phyloP scores from a whole-genome alignment of 805 yeast genomes.

The Saccharomycopsis capsularis region DNA sequence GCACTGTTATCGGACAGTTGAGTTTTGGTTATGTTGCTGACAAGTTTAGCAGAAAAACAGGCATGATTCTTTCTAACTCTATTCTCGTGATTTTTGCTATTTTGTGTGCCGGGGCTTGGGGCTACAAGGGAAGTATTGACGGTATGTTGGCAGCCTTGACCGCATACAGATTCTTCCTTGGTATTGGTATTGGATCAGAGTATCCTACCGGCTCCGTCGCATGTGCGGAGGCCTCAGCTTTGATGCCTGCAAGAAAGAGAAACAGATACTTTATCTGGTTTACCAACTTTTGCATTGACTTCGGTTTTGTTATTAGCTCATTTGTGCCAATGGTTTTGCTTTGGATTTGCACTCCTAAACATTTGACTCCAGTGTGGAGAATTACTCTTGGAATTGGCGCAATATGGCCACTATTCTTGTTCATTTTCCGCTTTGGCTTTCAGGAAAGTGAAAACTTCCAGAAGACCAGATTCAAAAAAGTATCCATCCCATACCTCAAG shows the following conservation, averaged over 20 bases:
- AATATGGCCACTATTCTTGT: conserved; percentile 73
- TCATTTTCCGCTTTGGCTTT: conserved; percentile 69
- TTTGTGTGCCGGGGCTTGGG: conserved; percentile 84
- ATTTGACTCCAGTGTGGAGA: conserved; percentile 86
- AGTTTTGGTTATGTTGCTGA: conserved; percentile 78
- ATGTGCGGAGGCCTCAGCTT: conserved; percentile 82
- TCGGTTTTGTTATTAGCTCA: conserved; percentile 76
- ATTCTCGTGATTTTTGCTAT: conserved; percentile 74
- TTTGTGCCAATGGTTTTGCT: conserved; percentile 81
- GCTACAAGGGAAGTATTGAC: conserved; percentile 48
- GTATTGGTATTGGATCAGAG: conserved; percentile 91
- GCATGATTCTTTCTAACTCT: conserved; percentile 73
- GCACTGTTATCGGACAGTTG: conserved; percentile 84
- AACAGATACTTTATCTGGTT: conserved; percentile 87
- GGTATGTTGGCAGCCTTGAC: conserved; percentile 84
- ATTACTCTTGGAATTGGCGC: conserved; percentile 86
- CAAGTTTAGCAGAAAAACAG: conserved; percentile 68
- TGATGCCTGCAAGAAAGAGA: conserved; percentile 73
- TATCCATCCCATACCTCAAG: conserved; percentile 59
- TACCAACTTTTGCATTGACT: conserved; percentile 82
- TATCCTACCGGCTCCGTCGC: conserved; percentile 92
- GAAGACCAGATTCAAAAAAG: conserved; percentile 62
- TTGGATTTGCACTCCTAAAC: conserved; percentile 70
- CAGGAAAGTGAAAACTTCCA: conserved; percentile 65
- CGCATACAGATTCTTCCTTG: conserved; percentile 78